Percentiles rank a stretch among this genome's conserved stretches.
Conservation (phyloP, 2,329 filamentous ascomycete genomes). For the Berkeleyomyces rouxiae region DNA sequence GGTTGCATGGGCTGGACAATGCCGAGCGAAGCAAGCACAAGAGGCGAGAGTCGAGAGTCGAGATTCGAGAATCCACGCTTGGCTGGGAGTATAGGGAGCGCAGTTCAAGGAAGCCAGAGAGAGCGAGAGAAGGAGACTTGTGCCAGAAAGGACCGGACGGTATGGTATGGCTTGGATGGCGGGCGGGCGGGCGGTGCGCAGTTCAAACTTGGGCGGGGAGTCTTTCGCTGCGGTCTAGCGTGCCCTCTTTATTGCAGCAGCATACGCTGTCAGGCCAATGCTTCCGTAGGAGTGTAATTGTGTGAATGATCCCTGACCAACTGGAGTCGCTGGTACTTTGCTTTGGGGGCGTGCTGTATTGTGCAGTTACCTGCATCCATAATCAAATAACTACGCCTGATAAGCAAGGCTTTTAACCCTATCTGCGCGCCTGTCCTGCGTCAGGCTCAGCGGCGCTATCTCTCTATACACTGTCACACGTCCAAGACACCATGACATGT, state of each 20-base stretch:
- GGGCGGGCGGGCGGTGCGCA: not conserved
- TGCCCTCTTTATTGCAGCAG: not conserved
- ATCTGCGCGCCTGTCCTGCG: not conserved
- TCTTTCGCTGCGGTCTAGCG: not conserved
- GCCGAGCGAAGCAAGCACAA: not conserved
- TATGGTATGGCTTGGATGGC: not conserved
- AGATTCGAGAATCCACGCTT: not conserved
- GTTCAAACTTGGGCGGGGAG: not conserved
- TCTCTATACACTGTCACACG: not conserved
- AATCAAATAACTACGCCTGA: not conserved
- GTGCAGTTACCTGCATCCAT: no score
- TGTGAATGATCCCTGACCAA: not conserved
- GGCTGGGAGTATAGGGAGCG: not conserved
- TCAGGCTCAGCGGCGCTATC: not conserved
- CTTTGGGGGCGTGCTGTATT: not conserved
- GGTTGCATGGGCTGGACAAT: not conserved
- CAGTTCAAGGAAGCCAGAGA: not conserved
- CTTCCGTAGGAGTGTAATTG: not conserved
- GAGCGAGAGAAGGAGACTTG: not conserved
- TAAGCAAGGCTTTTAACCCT: conserved; percentile 1
- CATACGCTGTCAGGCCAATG: not conserved
- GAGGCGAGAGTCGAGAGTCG: not conserved
- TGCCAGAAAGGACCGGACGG: not conserved
- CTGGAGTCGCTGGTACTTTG: not conserved
- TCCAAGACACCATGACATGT: not conserved